Evolutionary conservation across 2,329 filamentous ascomycete genomes (phyloP), one percentile per base, ranked within the genome.

Genomic region (Bertia moriformis): DNA sequence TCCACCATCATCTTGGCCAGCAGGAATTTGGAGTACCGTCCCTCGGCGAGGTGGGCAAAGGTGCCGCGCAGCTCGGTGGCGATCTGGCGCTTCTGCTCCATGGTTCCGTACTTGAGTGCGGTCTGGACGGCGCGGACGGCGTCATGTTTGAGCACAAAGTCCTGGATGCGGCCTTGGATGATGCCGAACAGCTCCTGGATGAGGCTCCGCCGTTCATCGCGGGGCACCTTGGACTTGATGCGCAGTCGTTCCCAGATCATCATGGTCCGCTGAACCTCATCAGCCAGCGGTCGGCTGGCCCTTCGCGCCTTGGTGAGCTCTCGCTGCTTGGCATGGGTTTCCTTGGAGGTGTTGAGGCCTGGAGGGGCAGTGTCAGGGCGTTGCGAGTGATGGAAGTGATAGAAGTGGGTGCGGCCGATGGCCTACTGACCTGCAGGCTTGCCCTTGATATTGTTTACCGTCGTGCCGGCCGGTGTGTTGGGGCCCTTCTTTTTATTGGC

Each of bases 101-200:
- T 68, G 36, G 81, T 93, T 37, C 86, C 83, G 61, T 98, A 98
- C 61, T 98, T 98, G 62, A 98, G 76, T 24, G 89, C 91, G 12
- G 88, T 95, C 63, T 98, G 91, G 18, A 98, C 83, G 32, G 94
- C 86, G 48, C 91, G 76, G 14, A 94, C 89, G 27, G 87, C 85
- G 56, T 98, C 91, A 59, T 98, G 91, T 71, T 98, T 98, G 63
- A 98, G 83, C 14, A 95, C 89, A 48, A 96, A 94, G 45, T 96
- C 91, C 60, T 85, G 85, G 51, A 96, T 83, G 42, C 83, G 77
- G 40, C 88, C 89, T 18, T 84, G 91, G 51, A 95, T 83, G 52
- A 98, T 93, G 42, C 71, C 69, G 58, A 93, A 96, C 18, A 98
- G 71, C 65, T 98, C 89, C 43, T 79, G 73, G 38, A 96, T 83